A percentile compares a stretch with the other conserved stretches of the same genome.
phyloP scores from a whole-genome alignment of 2,329 filamentous ascomycete species.

The Celoporthe dispersa region DNA sequence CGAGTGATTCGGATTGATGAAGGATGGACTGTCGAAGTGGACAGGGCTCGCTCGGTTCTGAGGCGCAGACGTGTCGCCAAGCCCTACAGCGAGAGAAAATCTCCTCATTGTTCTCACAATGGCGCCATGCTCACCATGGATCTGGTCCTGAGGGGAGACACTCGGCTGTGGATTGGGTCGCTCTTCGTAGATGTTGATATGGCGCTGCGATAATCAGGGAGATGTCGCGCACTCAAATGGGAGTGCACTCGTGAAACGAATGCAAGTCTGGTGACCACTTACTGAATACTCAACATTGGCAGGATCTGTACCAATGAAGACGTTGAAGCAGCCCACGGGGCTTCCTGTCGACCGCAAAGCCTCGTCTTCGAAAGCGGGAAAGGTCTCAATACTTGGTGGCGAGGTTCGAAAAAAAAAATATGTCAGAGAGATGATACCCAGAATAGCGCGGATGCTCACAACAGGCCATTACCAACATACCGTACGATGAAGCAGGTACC shows the following conservation, averaged over 20 bases:
- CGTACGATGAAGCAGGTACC: constrained; percentile 17
- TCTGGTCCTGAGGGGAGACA: background rate
- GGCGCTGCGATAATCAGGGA: background rate
- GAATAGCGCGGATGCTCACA: no score
- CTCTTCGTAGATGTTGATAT: constrained; percentile 12
- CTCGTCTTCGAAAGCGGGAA: background rate
- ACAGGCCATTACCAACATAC: background rate
- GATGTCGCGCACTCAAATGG: no score
- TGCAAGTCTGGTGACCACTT: background rate
- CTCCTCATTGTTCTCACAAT: background rate
- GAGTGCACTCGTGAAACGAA: no score
- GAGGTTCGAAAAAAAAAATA: no score
- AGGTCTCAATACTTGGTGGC: constrained; percentile 5
- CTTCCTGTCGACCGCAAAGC: background rate
- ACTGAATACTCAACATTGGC: constrained; percentile 5
- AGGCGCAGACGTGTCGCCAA: background rate
- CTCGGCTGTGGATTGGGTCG: background rate
- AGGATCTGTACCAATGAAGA: constrained; percentile 4
- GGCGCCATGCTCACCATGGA: background rate
- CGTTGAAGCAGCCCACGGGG: background rate
- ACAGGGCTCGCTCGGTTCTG: no score
- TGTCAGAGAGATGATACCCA: background rate
- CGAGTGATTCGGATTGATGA: background rate
- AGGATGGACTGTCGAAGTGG: background rate
- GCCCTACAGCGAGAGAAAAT: background rate